Evolutionary conservation across 768 basidiomycete genomes (phyloP), one percentile per base, ranked within the genome.

Genomic region (Termitomyces sp.): DNA sequence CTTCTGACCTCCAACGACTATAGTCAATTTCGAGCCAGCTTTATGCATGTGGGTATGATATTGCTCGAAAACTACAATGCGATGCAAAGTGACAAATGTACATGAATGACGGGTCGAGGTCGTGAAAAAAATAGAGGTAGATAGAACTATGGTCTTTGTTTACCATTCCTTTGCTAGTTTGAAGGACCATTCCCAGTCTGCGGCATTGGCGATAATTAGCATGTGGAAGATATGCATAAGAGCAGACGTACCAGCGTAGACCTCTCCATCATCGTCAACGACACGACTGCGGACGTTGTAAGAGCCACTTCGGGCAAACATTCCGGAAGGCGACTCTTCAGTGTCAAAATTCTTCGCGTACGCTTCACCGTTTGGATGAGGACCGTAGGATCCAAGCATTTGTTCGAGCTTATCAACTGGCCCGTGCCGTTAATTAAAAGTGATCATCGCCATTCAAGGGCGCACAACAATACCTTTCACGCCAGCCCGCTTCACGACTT

Each of bases 301-400:
- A 0, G 83, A 72, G 38, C 94, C 94, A 33, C 80, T 77, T 50
- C 96, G 89, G 52, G 92, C 94, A 21, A 97, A 50, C 75, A 91
- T 75, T 14, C 96, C 96, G 43, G 89, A 88, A 1, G 79, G 83
- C 17, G 84, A 81, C 62, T 83, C 80, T 56, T 89, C 88, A 1
- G 84, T 71, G 5, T 86, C 86, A 70, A 94, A 91, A 64, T 86
- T 80, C 72, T 92, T 93, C 62, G 65, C 72, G 66, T 94, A 89
- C 5, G 89, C 67, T 26, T 85, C 77, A 35, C 80, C 83, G 2
- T 75, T 63, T n/a, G 85, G 75, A 55, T 78, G 74, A 17, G 93
- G 91, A 2, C 91, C 89, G 68, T 94, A 97, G 3, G 92, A 94
- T 17, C 96, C 96, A 21, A 98, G 80, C 96, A 98, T 98, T 63